phyloP scores from a whole-genome alignment of 768 basidiomycete species.

The Clitopilus passeckerianus region DNA sequence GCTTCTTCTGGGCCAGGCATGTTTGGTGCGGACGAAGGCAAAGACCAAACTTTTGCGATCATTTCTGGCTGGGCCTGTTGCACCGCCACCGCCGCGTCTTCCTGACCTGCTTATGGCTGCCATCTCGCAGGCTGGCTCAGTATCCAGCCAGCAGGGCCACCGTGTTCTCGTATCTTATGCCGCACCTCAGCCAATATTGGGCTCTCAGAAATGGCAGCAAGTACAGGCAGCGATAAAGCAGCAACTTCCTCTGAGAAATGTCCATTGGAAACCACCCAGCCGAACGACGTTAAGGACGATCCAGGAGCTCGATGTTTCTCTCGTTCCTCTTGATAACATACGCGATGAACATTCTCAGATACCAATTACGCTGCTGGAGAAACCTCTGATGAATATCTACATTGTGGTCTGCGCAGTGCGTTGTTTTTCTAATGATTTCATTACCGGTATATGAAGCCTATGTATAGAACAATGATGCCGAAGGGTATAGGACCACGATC shows the following conservation, averaged over 20 bases:
- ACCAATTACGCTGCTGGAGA: slow-evolving; percentile 75
- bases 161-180: slow-evolving; percentile 65
- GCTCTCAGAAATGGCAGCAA: slow-evolving; percentile 72
- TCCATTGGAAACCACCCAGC: slow-evolving; percentile 86
- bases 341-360: slow-evolving; percentile 76
- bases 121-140: slow-evolving; percentile 12
- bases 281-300: slow-evolving; percentile 78
- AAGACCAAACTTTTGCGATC: slow-evolving; percentile 12
- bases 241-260: slow-evolving; percentile 79
- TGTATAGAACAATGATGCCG: slow-evolving; percentile 52
- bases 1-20: slow-evolving; percentile 71
- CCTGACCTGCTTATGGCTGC: slow-evolving; percentile 10
- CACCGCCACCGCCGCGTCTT: slow-evolving; percentile 16
- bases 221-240: slow-evolving; percentile 58
- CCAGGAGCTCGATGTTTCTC: slow-evolving; percentile 76
- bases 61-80: slow-evolving; percentile 16
- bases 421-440: slow-evolving; percentile 1
- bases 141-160: slow-evolving; percentile 24
- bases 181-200: slow-evolving; percentile 55
- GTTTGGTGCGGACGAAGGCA: slow-evolving; percentile 3
- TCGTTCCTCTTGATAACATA: slow-evolving; percentile 62
- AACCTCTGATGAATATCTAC: slow-evolving; percentile 82
- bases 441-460: slow-evolving; percentile 4
- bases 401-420: slow-evolving; percentile 86
- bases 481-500: slow-evolving; percentile 71